Evolutionary conservation across 371 early-diverging fungal genomes (phyloP), one percentile per base, ranked within the genome.

Genomic region (Cladochytrium tenue): DNA sequence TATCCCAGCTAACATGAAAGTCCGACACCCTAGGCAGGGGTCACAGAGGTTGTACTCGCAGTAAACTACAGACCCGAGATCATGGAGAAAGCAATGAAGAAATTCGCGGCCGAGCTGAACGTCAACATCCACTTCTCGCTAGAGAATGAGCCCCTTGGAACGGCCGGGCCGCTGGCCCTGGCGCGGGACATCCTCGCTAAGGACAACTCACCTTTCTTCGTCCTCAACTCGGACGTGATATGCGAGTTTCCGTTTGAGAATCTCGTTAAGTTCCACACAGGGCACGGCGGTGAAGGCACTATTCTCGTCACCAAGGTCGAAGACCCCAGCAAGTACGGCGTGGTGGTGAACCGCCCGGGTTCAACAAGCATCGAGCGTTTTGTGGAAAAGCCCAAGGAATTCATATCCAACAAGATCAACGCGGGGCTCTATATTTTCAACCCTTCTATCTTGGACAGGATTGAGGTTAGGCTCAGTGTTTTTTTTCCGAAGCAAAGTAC

Each of bases 401-500:
- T 89, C 71, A 94, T 97, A 51, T 87, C 90, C 65, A 95, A 96
- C 86, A 89, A 93, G 80, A 98, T 99, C 83, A 99, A 99, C 81
- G 99, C 99, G 43, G 99, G 99, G 65, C 93, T 99, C 68, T 99
- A 99, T 80, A 92, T 99, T 61, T 93, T 99, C 78, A 92, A 84
- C 73, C 93, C 94, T n/a, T 66, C 84, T 50, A 89, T 99, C 26
- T 78, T 99, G 60, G 84, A 96, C 58, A 90, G 96, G 67, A 96
- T 99, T 70, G 86, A 91, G 81, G 81, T 91, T 68, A 73, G 66
- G 56, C 13, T 43, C n/a, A n/a, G 51, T 26, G 20, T 51, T 43
- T 30, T 36, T 55, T 58, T 72, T 32, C 13, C 50, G n/a, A n/a
- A n/a, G n/a, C n/a, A n/a, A n/a, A n/a, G n/a, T n/a, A n/a, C n/a